Evolutionary conservation across 2,329 filamentous ascomycete genomes (phyloP), one percentile per base, ranked within the genome.

Genomic region (Ilyonectria mors-panacis): DNA sequence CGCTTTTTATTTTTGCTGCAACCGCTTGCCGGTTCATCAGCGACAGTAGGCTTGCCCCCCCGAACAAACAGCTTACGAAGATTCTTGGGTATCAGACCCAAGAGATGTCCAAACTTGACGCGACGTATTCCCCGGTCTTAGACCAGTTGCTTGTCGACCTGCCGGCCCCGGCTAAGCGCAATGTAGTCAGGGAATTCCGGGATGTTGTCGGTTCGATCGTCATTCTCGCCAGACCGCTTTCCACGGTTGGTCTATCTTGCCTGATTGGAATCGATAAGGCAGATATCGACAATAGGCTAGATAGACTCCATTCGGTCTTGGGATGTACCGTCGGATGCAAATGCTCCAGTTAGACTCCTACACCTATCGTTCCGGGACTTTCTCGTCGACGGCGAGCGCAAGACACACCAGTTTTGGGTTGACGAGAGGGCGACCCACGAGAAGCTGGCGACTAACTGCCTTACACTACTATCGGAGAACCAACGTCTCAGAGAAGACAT

Each of bases 331-430:
- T 56, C 56, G 4, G 45, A 70, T 9, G 1, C 60, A 9, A 53
- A 67, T 0, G 13, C 30, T 4, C 77, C 79, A 0, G 54, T 83
- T 4, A 73, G 71, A 17, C 63, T 79, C 1, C 74, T 80, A 3
- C 80, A 84, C 53, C 63, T 79, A 12, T 82, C 81, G 0, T 84
- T 84, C 56, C 76, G 77, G 17, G 80, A 83, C 48, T 75, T 75
- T 3, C 23, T 75, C 1, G 0, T 67, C 10, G 68, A 80, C 59
- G 59, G 76, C 33, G 73, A 77, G 39, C 10, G 75, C 70, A 60
- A 65, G 67, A n/a, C n/a, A n/a, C 28, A 55, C n/a, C 6, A 47
- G 6, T 73, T 76, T n/a, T 68, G 51, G 59, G 17, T 75, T 9
- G 56, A 72, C 12, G 61, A 70, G 8, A 8, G 28, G 6, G 17